These are phyloP conservation scores for Cyberlindnera subsufficiens DNA, from an alignment of 805 yeast genomes.

Conservation along the genomic window DNA sequence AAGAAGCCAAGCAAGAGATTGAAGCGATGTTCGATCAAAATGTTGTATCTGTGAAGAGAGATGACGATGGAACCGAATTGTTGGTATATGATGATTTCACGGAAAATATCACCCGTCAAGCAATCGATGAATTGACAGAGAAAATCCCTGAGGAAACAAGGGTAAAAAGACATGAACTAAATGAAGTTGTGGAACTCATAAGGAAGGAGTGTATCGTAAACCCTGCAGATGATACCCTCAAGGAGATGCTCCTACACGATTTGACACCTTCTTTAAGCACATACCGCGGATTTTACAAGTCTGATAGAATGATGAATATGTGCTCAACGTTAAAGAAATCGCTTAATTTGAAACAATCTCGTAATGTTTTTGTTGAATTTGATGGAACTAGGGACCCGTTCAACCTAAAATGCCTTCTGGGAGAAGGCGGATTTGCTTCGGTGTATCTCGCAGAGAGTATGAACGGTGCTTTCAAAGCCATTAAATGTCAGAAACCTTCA, in stretches of 20 bases:
- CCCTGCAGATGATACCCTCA: conserved; percentile 41
- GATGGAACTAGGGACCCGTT: conserved; percentile 37
- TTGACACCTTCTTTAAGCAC: conserved; percentile 31
- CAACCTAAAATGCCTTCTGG: conserved; percentile 52
- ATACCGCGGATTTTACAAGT: conserved; percentile 27
- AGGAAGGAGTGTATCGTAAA: conserved; percentile 23
- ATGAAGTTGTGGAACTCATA: conserved; percentile 1
- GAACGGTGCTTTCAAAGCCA: conserved; percentile 50
- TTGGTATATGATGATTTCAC: conserved; percentile 26
- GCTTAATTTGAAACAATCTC: conserved; percentile 26
- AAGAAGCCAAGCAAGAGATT: conserved; percentile 70
- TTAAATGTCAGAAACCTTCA: conserved; percentile 68
- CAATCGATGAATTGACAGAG: conserved; percentile 32
- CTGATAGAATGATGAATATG: conserved; percentile 29
- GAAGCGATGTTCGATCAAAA: conserved; percentile 67
- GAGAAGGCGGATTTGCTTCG: conserved; percentile 76
- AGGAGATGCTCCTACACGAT: conserved; percentile 31
- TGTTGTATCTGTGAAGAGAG: conserved; percentile 19
- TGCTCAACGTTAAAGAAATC: conserved; percentile 28
- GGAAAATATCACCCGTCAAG: conserved; percentile 29
- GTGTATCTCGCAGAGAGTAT: conserved; percentile 67
- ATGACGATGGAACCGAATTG: conserved; percentile 17
- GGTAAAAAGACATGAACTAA: conserved; percentile 1
- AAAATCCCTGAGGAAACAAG: conserved; percentile 2
- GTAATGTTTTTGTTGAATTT: conserved; percentile 37